Base-by-base conservation (phyloP, 2,329 filamentous ascomycete genomes). In the Fusarium veterinarium region DNA sequence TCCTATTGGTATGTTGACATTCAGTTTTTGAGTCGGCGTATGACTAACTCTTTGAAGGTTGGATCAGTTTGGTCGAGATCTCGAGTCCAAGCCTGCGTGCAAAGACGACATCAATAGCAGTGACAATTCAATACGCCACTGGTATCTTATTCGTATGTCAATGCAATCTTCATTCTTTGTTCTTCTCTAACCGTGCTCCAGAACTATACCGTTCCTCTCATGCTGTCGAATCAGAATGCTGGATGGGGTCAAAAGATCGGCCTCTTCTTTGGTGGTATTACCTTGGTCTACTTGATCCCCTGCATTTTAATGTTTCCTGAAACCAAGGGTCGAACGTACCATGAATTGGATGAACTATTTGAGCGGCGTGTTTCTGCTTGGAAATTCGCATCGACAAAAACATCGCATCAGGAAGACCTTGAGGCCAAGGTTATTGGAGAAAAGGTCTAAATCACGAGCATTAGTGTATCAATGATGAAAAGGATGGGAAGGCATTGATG, bases 371-470 rank as follows among this genome's bases (percentile, higher is more conserved):
- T 51, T 23, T 12, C 46, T 13, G 46, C 46, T 19, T 51, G 30
- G 30, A 51, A 19, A 13, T 51, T 51, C 9, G 46, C 30, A 10
- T 51, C 30, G 5, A 51, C 30, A 23, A 35, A 3, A 19, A 51
- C 46, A 6, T 51, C 30, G 4, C 30, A 51, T 6, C n/a, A 23
- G 5, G 30, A 33, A 9, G 46, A 49, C 3, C n/a, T 49, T 6
- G 10, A 33, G 30, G 30, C 30, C 20, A 23, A 5, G 5, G 6
- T 2, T 3, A 1, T 0, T 1, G 14, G 14, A 49, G 20, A 33
- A 8, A 49, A 33, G 11, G 46, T 33, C 6, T 49, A 7, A 33
- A 33, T 14, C 31, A 33, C 12, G 2, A 33, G 6, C 12, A 14
- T 33, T 13, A 6, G 31, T 14, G 12, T 33, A 33, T 33, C 12